Percentiles rank a stretch among this genome's conserved stretches.
These are phyloP conservation scores for Umbelopsis isabellina DNA, from an alignment of 192 early-diverging fungal species.

Conservation along the genomic window DNA sequence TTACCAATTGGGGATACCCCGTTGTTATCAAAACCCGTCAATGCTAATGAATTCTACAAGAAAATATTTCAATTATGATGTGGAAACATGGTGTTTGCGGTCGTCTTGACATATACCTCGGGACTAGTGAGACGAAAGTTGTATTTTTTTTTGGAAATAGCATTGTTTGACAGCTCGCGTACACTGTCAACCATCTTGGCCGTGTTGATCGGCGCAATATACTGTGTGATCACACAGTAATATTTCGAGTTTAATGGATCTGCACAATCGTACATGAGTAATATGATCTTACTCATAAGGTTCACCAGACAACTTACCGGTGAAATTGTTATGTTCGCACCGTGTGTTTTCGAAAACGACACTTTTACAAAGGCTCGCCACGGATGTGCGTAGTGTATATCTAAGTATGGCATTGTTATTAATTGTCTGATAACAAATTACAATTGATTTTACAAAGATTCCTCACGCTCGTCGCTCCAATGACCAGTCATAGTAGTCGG, in stretches of 20 bases:
- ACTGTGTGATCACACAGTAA: conserved; percentile 72
- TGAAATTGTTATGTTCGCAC: conserved; percentile 53
- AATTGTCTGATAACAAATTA: too few relatives aligned
- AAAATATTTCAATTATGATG: too few relatives aligned
- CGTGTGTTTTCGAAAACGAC: conserved; percentile 91
- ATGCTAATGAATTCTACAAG: conserved; percentile 53
- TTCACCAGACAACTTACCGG: conserved; percentile 29
- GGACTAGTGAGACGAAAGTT: conserved; percentile 77
- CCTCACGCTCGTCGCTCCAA: conserved; percentile 69
- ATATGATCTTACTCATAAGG: background rate
- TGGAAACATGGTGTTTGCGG: too few relatives aligned
- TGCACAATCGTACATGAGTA: conserved; percentile 4
- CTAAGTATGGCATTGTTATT: background rate
- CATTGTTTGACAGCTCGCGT: conserved; percentile 51
- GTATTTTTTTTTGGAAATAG: conserved; percentile 70
- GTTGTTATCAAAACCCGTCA: conserved; percentile 76
- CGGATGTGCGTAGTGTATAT: conserved; percentile 1
- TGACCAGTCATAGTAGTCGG: conserved; percentile 81
- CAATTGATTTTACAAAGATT: too few relatives aligned
- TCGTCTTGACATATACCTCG: conserved; percentile 36
- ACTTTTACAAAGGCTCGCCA: conserved; percentile 74
- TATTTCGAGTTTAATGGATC: conserved; percentile 61
- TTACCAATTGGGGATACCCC: conserved; percentile 76
- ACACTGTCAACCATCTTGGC: conserved; percentile 68
- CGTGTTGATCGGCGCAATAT: conserved; percentile 61